Conservation (phyloP, 228 moss, liverwort and hornwort species). For the Sphagnum fallax region DNA sequence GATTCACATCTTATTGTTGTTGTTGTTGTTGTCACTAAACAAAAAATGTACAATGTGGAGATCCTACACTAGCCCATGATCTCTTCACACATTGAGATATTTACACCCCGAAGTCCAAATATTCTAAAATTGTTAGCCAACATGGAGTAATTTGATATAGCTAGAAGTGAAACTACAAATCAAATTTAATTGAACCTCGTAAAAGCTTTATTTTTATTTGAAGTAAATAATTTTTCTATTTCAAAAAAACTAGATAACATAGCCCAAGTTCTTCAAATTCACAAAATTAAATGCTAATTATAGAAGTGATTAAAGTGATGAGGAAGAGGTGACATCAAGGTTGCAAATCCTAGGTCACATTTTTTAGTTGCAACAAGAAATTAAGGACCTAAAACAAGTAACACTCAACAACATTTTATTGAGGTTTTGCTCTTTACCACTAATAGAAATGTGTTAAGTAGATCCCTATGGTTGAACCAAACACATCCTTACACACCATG, state of each 20-base stretch:
- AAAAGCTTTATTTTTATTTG: neutral
- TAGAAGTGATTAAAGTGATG: constrained; percentile 9
- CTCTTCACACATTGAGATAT: constrained; percentile 3
- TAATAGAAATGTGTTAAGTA: too few relatives aligned
- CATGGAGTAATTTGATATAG: too few relatives aligned
- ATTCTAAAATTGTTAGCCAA: too few relatives aligned
- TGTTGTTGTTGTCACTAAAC: too few relatives aligned
- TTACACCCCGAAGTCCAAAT: neutral
- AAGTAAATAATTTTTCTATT: neutral
- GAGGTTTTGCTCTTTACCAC: too few relatives aligned
- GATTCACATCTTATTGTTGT: too few relatives aligned
- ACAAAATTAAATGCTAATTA: neutral
- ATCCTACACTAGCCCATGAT: neutral
- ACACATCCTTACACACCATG: too few relatives aligned
- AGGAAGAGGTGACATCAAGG: constrained; percentile 23
- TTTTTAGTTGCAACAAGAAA: constrained; percentile 10
- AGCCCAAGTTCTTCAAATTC: neutral
- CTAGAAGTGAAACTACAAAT: too few relatives aligned
- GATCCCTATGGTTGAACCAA: too few relatives aligned
- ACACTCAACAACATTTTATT: too few relatives aligned
- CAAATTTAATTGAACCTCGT: neutral
- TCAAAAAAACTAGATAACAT: neutral
- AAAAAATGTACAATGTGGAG: too few relatives aligned
- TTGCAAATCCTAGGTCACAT: constrained; percentile 28
- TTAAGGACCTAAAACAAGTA: too few relatives aligned